phyloP scores from a whole-genome alignment of 768 basidiomycete species.

The Hypholoma sublateritium region DNA sequence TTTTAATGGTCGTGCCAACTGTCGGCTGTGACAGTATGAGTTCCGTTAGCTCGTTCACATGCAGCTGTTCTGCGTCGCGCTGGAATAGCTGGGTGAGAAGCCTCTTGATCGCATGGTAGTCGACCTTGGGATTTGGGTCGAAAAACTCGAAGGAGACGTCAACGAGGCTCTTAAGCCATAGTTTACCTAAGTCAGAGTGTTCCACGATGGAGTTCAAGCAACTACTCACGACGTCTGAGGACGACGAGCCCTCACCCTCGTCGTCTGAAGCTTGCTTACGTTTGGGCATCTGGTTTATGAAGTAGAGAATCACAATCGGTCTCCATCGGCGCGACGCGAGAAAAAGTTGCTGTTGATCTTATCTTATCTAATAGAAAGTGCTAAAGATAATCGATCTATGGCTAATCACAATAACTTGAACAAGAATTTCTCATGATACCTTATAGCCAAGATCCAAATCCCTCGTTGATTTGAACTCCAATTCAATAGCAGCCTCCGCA shows the following conservation, averaged over 20 bases:
- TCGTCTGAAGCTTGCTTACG: conserved; percentile 26
- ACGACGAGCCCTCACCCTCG: conserved; percentile 22
- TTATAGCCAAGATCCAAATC: no score
- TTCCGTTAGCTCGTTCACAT: conserved; percentile 75
- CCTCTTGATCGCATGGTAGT: conserved; percentile 85
- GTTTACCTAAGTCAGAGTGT: conserved; percentile 7
- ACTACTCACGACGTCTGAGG: conserved; percentile 23
- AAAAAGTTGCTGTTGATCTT: conserved; percentile 11
- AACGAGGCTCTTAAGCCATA: conserved; percentile 42
- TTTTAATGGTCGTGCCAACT: conserved; percentile 90
- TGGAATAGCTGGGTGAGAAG: conserved; percentile 70
- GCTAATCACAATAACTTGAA: no score
- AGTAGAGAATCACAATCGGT: conserved; percentile 16
- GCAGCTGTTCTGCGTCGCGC: conserved; percentile 69
- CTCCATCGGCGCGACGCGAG: conserved; percentile 14
- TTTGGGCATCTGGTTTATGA: conserved; percentile 25
- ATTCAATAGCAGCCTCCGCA: no score
- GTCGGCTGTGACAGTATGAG: conserved; percentile 71
- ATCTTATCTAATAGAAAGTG: conserved; percentile 13
- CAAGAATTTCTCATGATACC: no score
- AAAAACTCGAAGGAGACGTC: conserved; percentile 95
- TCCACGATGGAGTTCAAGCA: not conserved
- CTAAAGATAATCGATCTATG: no score
- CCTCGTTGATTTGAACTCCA: no score
- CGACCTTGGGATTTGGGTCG: conserved; percentile 76